Conservation (phyloP, 768 basidiomycete genomes). For the Rhizopogon vinicolor region DNA sequence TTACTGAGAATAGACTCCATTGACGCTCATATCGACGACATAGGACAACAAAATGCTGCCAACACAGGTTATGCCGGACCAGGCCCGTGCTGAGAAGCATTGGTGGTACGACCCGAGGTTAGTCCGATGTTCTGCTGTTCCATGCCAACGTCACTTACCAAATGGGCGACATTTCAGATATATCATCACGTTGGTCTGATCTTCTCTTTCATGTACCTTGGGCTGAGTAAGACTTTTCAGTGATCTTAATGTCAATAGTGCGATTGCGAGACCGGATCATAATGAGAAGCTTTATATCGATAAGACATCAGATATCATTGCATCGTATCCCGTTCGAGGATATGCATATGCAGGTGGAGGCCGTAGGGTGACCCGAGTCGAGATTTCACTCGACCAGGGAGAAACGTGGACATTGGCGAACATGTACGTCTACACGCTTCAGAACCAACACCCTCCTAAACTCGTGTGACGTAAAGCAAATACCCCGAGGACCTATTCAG, state of each 20-base stretch:
- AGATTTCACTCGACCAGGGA: constrained; percentile 53
- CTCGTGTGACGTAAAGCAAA: constrained; percentile 11
- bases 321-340: constrained; percentile 40
- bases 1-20: background rate
- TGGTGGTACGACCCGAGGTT: constrained; percentile 55
- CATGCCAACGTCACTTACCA: background rate
- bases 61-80: constrained; percentile 43
- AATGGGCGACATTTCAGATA: constrained; percentile 16
- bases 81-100: constrained; percentile 42
- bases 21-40: background rate
- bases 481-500: constrained; percentile 53
- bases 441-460: background rate
- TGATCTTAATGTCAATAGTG: constrained; percentile 59
- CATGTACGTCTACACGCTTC: constrained; percentile 21
- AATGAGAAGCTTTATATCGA: constrained; percentile 34
- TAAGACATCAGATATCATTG: constrained; percentile 4
- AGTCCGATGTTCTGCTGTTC: constrained; percentile 2
- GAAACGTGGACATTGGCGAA: constrained; percentile 40
- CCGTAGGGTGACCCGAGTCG: constrained; percentile 51
- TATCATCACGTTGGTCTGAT: constrained; percentile 26
- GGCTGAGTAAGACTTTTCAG: constrained; percentile 33
- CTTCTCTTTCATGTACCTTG: background rate
- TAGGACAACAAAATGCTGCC: constrained; percentile 62
- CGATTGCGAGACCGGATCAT: constrained; percentile 52
- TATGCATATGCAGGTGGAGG: constrained; percentile 65